Base-by-base conservation (phyloP, 768 basidiomycete species). In the Leucogyrophana mollusca region DNA sequence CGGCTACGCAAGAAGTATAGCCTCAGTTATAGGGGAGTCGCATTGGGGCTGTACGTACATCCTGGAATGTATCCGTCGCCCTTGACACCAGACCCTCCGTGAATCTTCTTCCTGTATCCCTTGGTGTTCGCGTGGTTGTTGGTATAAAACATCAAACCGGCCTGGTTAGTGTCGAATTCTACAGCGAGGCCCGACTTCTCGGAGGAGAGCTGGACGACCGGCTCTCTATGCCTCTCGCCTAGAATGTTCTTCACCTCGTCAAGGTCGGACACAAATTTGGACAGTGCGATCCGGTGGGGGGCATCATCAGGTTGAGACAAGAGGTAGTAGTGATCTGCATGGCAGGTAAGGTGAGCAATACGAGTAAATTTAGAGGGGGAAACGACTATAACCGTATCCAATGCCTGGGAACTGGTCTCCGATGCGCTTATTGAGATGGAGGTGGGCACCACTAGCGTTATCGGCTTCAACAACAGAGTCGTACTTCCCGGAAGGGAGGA, bases 111-210 rank as follows among this genome's bases (percentile, higher is more conserved):
- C 36, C 83, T 73, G 24, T 80, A 77, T 13, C 70, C 73, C 14
- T 65, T 59, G 14, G 70, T 61, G 39, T 73, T 64, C 11, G 80
- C 67, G 44, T 77, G 65, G 40, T 76, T 79, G 57, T 83, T 81
- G 3, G 84, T 76, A 59, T 89, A 89, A 55, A 87, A 82, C 77
- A 88, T 87, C 30, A 86, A 74, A 10, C 87, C 87, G 8, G 74
- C 77, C 62, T 90, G 86, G 62, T 90, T 89, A 8, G 82, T 78
- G 51, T 80, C 75, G 58, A 89, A 87, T 22, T 73, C 58, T 24
- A 88, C 62, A 25, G 66, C 73, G 36, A 87, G 66, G 5, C 86
- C 84, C 8, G 82, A 82, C 56, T 74, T 76, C 13, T 68, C 70
- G 9, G 82, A 79, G 1, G 69, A 66, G 23, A 90, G 72, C 50